Conservation (phyloP, 2,329 filamentous ascomycete species). For the Pestalotiopsis sp. region DNA sequence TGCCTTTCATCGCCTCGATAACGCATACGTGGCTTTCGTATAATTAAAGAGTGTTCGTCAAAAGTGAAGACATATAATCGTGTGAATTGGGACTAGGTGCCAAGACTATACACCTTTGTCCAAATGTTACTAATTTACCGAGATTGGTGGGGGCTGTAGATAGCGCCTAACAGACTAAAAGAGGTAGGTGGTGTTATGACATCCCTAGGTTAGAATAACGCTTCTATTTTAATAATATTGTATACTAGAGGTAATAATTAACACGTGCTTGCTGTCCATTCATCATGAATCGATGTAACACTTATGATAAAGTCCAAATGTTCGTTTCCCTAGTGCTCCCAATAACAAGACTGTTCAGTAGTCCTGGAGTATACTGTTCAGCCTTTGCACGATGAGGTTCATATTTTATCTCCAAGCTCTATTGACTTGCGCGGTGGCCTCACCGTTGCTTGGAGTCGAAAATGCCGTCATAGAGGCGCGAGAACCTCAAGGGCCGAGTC, state of each 20-base stretch:
- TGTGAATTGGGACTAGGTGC: neutral
- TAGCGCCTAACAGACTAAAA: neutral
- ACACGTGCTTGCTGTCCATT: neutral
- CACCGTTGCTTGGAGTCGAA: neutral
- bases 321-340: neutral
- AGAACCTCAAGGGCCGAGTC: neutral
- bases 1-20: neutral
- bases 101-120: neutral
- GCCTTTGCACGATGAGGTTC: neutral
- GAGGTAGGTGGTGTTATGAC: neutral
- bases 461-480: neutral
- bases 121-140: neutral
- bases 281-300: neutral
- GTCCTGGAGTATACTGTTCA: neutral
- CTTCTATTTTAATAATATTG: neutral
- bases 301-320: neutral
- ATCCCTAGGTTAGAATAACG: neutral
- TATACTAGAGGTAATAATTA: neutral
- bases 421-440: neutral
- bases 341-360: neutral
- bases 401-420: neutral
- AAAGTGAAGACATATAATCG: neutral
- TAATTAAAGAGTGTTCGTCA: neutral
- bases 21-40: neutral
- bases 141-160: neutral